A percentile compares a stretch with the other conserved stretches of the same genome.
These are phyloP conservation scores for Phytophthora uliginosa DNA, from an alignment of 352 stramenopile species.

Conservation along the genomic window DNA sequence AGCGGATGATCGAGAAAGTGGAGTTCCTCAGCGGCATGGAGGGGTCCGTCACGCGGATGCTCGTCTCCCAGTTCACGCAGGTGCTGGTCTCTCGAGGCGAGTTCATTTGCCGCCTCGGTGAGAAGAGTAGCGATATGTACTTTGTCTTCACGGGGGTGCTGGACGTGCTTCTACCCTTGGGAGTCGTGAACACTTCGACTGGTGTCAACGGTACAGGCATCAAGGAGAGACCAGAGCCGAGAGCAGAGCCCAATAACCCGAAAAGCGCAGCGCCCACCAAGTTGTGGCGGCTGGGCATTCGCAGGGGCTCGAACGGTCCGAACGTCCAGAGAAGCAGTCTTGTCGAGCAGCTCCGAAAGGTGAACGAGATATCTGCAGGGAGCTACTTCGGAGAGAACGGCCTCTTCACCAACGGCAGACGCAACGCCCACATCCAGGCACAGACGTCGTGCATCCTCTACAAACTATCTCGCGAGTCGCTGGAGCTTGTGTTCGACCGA, in stretches of 20 bases:
- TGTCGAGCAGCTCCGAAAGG: slow-evolving; percentile 45
- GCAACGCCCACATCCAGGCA: slow-evolving; percentile 56
- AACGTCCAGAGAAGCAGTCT: slow-evolving; percentile 8
- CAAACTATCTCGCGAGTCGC: slow-evolving; percentile 59
- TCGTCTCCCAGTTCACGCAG: slow-evolving; percentile 74
- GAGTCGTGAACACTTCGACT: slow-evolving; percentile 16
- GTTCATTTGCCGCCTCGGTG: slow-evolving; percentile 63
- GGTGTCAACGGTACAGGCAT: slow-evolving; percentile 2
- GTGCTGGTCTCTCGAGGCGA: slow-evolving; percentile 61
- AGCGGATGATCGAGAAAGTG: slow-evolving; percentile 75
- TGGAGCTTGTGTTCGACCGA: slow-evolving; percentile 74
- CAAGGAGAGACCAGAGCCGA: neutral
- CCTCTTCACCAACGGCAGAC: slow-evolving; percentile 60
- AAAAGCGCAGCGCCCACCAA: slow-evolving; percentile 22
- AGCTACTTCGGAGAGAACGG: slow-evolving; percentile 78
- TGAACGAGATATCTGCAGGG: slow-evolving; percentile 58
- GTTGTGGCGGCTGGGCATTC: slow-evolving; percentile 30
- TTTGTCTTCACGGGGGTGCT: slow-evolving; percentile 75
- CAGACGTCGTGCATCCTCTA: slow-evolving; percentile 75
- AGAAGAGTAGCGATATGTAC: slow-evolving; percentile 75
- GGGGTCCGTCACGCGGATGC: slow-evolving; percentile 65
- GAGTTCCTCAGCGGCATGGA: slow-evolving; percentile 67
- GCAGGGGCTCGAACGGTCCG: slow-evolving; percentile 10
- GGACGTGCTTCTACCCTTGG: slow-evolving; percentile 44
- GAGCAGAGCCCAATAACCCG: neutral